Evolutionary conservation across 2,329 filamentous ascomycete genomes (phyloP).

Genomic region (Microcera coccophila): DNA sequence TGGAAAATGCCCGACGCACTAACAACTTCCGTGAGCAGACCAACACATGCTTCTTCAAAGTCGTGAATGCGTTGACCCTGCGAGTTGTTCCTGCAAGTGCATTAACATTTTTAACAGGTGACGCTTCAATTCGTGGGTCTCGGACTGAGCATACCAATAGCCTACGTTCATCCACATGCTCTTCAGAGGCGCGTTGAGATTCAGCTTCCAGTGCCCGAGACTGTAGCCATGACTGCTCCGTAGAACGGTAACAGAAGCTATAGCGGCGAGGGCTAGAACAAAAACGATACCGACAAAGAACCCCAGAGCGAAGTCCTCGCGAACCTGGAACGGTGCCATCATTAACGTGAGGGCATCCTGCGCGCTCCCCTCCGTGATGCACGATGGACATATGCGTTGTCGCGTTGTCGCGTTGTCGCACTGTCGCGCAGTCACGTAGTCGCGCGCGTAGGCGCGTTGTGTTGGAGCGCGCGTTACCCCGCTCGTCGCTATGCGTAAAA

Average conservation of each 20-base stretch:
- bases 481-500: too few relatives aligned
- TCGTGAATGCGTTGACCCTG: constrained; percentile 30
- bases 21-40: constrained; percentile 47
- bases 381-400: too few relatives aligned
- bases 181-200: constrained; percentile 42
- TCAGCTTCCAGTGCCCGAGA: constrained; percentile 54
- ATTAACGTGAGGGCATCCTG: too few relatives aligned
- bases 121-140: not conserved
- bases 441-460: too few relatives aligned
- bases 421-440: too few relatives aligned
- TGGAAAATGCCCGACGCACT: constrained; percentile 38
- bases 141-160: constrained; percentile 53
- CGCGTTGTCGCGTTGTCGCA: too few relatives aligned
- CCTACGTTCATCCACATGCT: constrained; percentile 65
- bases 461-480: too few relatives aligned
- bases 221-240: constrained; percentile 40
- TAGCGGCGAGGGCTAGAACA: constrained; percentile 12
- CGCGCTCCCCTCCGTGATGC: too few relatives aligned
- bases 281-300: constrained; percentile 26
- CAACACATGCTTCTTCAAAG: constrained; percentile 46
- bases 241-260: constrained; percentile 18
- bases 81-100: constrained; percentile 25
- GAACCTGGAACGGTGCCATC: constrained; percentile 1
- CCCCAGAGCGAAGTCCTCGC: constrained; percentile 26
- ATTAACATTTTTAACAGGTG: not conserved